phyloP scores from a whole-genome alignment of 495 filamentous ascomycete genomes.

The Cryomyces antarcticus region DNA sequence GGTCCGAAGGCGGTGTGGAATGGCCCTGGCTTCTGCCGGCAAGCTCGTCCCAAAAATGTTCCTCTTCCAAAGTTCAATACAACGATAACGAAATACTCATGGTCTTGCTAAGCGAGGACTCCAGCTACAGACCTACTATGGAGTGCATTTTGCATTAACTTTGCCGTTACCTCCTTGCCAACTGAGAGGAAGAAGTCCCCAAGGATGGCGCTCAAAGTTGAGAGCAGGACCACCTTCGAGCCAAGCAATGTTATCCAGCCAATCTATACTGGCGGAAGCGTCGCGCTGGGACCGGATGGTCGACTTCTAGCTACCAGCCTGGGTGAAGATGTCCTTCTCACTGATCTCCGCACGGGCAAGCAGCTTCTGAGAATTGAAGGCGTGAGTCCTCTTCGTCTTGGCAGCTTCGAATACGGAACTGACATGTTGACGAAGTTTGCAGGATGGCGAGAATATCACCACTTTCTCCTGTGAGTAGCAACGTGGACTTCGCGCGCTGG shows the following conservation, averaged over 20 bases:
- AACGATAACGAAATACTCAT: background rate
- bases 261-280: conserved; percentile 79
- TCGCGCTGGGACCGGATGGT: conserved; percentile 63
- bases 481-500: background rate
- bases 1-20: background rate
- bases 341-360: conserved; percentile 63
- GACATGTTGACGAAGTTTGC: conserved; percentile 13
- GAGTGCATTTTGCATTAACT: too few relatives aligned
- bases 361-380: conserved; percentile 78
- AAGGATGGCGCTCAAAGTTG: conserved; percentile 17
- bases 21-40: background rate
- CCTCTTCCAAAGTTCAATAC: background rate
- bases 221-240: conserved; percentile 68
- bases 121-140: background rate
- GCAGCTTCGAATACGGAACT: conserved; percentile 2
- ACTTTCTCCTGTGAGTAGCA: conserved; percentile 48
- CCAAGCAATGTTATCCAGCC: conserved; percentile 63
- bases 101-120: background rate
- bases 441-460: conserved; percentile 89
- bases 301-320: conserved; percentile 69
- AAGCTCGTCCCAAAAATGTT: background rate
- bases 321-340: conserved; percentile 74
- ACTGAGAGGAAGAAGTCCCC: background rate
- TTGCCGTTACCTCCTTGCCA: too few relatives aligned
- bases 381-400: conserved; percentile 26